These are phyloP conservation scores for Primulina tabacum DNA, from an alignment of 257 asterid genomes.

Conservation along the genomic window DNA sequence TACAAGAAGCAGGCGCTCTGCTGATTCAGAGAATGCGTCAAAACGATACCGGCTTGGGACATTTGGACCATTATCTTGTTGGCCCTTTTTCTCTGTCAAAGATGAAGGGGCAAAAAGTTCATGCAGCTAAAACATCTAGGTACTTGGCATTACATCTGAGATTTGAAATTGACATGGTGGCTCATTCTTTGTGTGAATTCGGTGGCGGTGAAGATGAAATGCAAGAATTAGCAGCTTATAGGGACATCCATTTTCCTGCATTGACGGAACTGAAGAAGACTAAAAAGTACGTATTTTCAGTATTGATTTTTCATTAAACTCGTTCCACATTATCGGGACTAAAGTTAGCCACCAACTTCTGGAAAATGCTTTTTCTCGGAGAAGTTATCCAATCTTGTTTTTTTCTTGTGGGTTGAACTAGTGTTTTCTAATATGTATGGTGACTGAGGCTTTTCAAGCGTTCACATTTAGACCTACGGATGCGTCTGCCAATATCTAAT, in stretches of 20 bases:
- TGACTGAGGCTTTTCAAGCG: background rate
- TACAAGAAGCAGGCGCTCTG: slow-evolving; percentile 83
- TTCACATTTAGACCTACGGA: background rate
- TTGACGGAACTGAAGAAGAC: slow-evolving; percentile 60
- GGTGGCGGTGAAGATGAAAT: slow-evolving; percentile 92
- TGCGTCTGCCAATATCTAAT: background rate
- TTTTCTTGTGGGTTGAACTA: background rate
- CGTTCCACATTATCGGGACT: background rate
- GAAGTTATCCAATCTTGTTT: background rate
- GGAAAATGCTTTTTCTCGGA: background rate
- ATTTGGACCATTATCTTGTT: slow-evolving; percentile 77
- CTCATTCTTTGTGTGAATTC: slow-evolving; percentile 89
- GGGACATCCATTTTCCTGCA: slow-evolving; percentile 79
- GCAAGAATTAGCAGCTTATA: slow-evolving; percentile 69
- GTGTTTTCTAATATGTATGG: background rate
- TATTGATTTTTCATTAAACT: slow-evolving; percentile 1
- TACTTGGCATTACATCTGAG: slow-evolving; percentile 91
- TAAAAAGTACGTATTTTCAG: slow-evolving; percentile 44
- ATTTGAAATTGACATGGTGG: slow-evolving; percentile 99
- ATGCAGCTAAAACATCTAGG: slow-evolving; percentile 50
- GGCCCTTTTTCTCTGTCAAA: slow-evolving; percentile 64
- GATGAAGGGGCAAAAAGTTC: slow-evolving; percentile 48
- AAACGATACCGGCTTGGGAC: slow-evolving; percentile 69
- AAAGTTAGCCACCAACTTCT: background rate
- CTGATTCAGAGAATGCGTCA: slow-evolving; percentile 88